Conservation (phyloP, 192 early-diverging fungal genomes). For the Jimgerdemannia flammicorona region DNA sequence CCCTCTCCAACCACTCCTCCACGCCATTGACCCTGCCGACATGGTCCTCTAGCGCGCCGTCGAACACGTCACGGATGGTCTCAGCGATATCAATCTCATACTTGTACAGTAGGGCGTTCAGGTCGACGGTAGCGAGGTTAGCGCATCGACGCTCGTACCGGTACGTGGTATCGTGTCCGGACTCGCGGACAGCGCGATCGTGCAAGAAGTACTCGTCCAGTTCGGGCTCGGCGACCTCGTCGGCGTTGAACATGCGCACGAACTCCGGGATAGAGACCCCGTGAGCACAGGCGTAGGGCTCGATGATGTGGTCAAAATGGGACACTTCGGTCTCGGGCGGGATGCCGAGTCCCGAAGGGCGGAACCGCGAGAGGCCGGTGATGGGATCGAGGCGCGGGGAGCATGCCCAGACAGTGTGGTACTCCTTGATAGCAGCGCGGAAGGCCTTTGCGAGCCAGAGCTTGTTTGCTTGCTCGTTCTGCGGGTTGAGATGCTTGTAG, state of each 20-base stretch:
- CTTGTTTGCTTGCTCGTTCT: slow-evolving; percentile 43
- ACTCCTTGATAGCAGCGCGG: slow-evolving; percentile 84
- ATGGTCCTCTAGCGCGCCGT: slow-evolving; percentile 46
- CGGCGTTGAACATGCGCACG: slow-evolving; percentile 63
- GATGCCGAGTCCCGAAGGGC: slow-evolving; percentile 87
- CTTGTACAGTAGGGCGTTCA: slow-evolving; percentile 91
- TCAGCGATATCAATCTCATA: slow-evolving; percentile 91
- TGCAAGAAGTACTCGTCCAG: slow-evolving; percentile 96
- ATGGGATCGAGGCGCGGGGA: slow-evolving; percentile 67
- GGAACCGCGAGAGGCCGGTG: slow-evolving; percentile 79
- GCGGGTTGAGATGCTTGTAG: slow-evolving; percentile 52
- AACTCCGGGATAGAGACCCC: slow-evolving; percentile 72
- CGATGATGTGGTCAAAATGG: slow-evolving; percentile 82
- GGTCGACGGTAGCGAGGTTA: slow-evolving; percentile 86
- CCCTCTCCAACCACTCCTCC: slow-evolving; percentile 61
- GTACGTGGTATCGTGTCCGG: slow-evolving; percentile 95
- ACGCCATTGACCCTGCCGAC: slow-evolving; percentile 41
- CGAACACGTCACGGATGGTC: slow-evolving; percentile 57
- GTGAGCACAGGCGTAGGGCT: slow-evolving; percentile 69
- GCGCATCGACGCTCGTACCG: slow-evolving; percentile 89
- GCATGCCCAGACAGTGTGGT: slow-evolving; percentile 87
- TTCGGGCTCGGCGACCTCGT: slow-evolving; percentile 70
- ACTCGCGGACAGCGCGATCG: slow-evolving; percentile 94
- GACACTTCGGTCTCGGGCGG: slow-evolving; percentile 95
- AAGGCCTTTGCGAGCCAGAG: slow-evolving; percentile 69